Base-by-base conservation (phyloP, 768 basidiomycete genomes). In the Tephrocybe sp. region DNA sequence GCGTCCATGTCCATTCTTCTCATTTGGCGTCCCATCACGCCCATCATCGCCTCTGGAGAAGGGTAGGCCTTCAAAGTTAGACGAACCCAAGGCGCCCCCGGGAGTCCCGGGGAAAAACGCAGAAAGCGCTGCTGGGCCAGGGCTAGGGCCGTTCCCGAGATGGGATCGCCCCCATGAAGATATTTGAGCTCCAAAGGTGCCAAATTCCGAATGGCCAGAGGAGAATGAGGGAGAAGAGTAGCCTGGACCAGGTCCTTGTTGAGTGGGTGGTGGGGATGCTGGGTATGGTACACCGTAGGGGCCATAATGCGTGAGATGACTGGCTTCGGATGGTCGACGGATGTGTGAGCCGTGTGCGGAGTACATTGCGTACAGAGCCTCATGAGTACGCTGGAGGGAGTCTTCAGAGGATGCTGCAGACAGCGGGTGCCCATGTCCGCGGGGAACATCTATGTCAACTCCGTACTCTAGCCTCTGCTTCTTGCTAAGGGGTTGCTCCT, bases 401-500 rank as follows among this genome's bases (percentile, higher is more conserved):
- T 56, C 42, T 9, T 52, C 50, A 2, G 47, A 42, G 22, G 54
- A 16, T 10, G 42, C 8, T 1, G 45, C 16, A 1, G 50, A 42
- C 31, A 42, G 10, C 11, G 38, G 40, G 15, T 50, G 55, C 15
- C 40, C 44, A n/a, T 50, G 51, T 2, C 49, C 40, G 15, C 47
- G 55, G 18, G 55, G 19, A 5, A 49, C 36, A 15, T 25, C 42
- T 18, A 53, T 12, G 10, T 41, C 39, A 15, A 50, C 52, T 5
- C 44, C 4, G 29, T 50, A 50, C 31, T 57, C 56, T 8, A 53
- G 50, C 15, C 61, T 25, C 0, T 40, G 45, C 18, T 60, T 59
- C 38, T 65, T 62, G 46, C 40, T 53, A 53, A 52, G 33, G 38
- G 49, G 39, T 45, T 54, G 25, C 50, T 56, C 39, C 42, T 57